Conservation (phyloP, 805 yeast species). For the Wickerhamomyces canadensis region DNA sequence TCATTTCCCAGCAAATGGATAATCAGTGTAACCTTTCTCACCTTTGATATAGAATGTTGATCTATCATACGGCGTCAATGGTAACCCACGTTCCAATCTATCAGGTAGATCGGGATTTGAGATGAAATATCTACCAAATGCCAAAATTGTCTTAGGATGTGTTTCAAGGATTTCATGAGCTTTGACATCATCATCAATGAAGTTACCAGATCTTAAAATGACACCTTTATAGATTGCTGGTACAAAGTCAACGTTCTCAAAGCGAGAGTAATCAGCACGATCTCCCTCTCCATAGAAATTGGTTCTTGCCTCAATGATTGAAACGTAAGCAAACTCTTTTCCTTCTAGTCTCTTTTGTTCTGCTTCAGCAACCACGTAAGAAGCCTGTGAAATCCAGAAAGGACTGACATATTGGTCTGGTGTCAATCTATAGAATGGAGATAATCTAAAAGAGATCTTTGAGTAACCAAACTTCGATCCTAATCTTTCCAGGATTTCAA, state of each 20-base stretch:
- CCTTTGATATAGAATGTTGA: not conserved
- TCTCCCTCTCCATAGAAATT: constrained; percentile 2
- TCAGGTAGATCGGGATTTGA: constrained; percentile 35
- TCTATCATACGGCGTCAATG: constrained; percentile 34
- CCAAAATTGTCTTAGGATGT: constrained; percentile 7
- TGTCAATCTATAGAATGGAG: not conserved
- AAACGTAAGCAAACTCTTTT: not conserved
- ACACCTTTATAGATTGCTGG: constrained; percentile 20
- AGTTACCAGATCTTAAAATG: constrained; percentile 26
- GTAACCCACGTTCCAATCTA: constrained; percentile 28
- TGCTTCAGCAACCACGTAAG: not conserved
- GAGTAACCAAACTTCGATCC: not conserved
- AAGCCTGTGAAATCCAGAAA: not conserved
- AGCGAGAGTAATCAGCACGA: not conserved
- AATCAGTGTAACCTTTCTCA: not conserved
- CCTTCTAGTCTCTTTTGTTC: not conserved
- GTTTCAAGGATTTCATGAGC: constrained; percentile 35
- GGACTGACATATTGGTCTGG: not conserved
- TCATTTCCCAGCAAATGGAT: not conserved
- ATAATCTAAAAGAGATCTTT: not conserved
- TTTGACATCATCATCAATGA: constrained; percentile 15
- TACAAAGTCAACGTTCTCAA: constrained; percentile 8
- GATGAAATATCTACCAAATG: constrained; percentile 29
- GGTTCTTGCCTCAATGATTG: not conserved
- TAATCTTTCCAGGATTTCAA: constrained; percentile 42